phyloP scores from a whole-genome alignment of 1,284 basidiomycete species.

The Cystobasidium slooffiae region DNA sequence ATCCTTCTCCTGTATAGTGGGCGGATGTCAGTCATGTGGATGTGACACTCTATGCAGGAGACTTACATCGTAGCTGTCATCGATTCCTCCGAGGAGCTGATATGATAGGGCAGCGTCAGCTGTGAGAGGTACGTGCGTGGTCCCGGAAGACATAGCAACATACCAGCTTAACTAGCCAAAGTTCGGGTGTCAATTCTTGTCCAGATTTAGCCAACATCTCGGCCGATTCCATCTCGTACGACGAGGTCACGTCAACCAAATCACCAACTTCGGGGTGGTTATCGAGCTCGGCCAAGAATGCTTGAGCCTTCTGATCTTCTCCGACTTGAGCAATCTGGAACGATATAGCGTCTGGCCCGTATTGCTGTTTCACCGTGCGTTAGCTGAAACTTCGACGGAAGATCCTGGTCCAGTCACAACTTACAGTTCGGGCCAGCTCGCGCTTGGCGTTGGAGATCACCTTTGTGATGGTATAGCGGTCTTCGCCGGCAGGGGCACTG shows the following conservation, averaged over 20 bases:
- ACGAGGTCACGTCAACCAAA: constrained; percentile 34
- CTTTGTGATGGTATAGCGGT: constrained; percentile 56
- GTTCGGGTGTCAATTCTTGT: constrained; percentile 44
- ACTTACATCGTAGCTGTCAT: constrained; percentile 29
- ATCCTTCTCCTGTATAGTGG: constrained; percentile 8
- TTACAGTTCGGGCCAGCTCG: constrained; percentile 55
- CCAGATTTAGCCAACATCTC: constrained; percentile 45
- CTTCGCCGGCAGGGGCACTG: constrained; percentile 56
- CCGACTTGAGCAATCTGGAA: constrained; percentile 56
- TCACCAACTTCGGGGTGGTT: constrained; percentile 57
- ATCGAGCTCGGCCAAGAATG: constrained; percentile 60
- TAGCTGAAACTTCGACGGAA: not conserved
- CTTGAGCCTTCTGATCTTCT: constrained; percentile 55
- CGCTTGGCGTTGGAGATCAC: constrained; percentile 58
- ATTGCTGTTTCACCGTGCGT: constrained; percentile 48
- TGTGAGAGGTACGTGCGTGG: not conserved
- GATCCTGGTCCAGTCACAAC: not conserved
- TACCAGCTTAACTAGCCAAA: constrained; percentile 50
- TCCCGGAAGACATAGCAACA: not conserved
- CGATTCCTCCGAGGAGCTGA: constrained; percentile 38
- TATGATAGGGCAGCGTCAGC: not conserved
- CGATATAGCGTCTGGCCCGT: constrained; percentile 60
- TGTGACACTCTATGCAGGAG: not conserved
- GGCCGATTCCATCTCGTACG: constrained; percentile 45
- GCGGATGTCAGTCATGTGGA: not conserved